phyloP scores from a whole-genome alignment of 306 rosid species.

The Corylus heterophylla region DNA sequence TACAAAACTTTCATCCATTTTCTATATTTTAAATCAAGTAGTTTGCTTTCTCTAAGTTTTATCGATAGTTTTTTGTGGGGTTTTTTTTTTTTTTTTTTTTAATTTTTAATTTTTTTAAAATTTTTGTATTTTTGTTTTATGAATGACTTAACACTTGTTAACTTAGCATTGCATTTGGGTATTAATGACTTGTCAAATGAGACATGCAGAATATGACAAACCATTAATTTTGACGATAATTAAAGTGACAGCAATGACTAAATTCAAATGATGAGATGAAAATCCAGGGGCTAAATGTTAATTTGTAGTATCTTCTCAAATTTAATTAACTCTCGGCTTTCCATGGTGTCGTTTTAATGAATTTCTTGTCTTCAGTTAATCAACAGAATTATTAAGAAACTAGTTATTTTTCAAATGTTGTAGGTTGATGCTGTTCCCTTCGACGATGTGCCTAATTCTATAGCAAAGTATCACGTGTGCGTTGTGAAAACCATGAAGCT shows the following conservation, averaged over 20 bases:
- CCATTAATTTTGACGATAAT: background rate
- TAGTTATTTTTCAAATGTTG: background rate
- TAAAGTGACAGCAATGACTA: background rate
- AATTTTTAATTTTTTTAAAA: too few relatives aligned
- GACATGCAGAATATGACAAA: too few relatives aligned
- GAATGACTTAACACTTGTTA: too few relatives aligned
- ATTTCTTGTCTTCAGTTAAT: background rate
- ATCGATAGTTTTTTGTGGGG: too few relatives aligned
- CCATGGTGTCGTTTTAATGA: background rate
- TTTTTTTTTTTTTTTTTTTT: too few relatives aligned
- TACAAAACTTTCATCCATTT: too few relatives aligned
- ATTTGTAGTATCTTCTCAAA: background rate
- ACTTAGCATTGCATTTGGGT: too few relatives aligned
- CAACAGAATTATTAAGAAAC: background rate
- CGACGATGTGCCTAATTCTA: slow-evolving; percentile 62
- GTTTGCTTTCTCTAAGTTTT: background rate
- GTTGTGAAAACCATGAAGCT: slow-evolving; percentile 60
- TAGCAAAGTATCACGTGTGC: slow-evolving; percentile 63
- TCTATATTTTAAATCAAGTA: background rate
- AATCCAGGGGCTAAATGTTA: too few relatives aligned
- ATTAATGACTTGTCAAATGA: too few relatives aligned
- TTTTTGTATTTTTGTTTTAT: too few relatives aligned
- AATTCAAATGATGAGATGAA: background rate
- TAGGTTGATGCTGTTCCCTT: slow-evolving; percentile 80
- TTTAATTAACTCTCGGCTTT: background rate